Evolutionary conservation across 2,329 filamentous ascomycete genomes (phyloP).

Genomic region (Emmonsiellopsis sp.): DNA sequence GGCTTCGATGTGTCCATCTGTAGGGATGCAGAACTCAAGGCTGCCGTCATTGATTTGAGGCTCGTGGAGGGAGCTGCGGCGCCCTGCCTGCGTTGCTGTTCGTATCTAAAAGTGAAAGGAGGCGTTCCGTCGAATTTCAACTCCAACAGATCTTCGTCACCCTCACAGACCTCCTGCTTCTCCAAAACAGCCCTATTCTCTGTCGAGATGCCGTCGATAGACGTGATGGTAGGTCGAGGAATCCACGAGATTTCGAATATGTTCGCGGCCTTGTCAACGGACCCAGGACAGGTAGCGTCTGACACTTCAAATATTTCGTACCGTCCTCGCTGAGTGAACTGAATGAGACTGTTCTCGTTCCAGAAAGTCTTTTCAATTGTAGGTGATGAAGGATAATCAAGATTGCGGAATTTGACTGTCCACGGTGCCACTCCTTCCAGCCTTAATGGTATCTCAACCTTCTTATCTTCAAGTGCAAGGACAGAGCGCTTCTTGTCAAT

Average conservation of each 20-base stretch:
- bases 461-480: slow-evolving; percentile 65
- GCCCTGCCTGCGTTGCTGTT: slow-evolving; percentile 61
- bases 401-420: slow-evolving; percentile 65
- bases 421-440: slow-evolving; percentile 81
- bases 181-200: slow-evolving; percentile 48
- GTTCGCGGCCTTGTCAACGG: slow-evolving; percentile 63
- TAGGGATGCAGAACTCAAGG: slow-evolving; percentile 65
- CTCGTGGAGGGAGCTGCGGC: slow-evolving; percentile 56
- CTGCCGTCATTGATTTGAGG: slow-evolving; percentile 65
- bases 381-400: slow-evolving; percentile 42
- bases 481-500: slow-evolving; percentile 70
- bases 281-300: slow-evolving; percentile 74
- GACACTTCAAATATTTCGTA: slow-evolving; percentile 72
- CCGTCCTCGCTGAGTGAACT: slow-evolving; percentile 57
- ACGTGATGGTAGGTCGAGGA: slow-evolving; percentile 62
- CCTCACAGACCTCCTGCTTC: slow-evolving; percentile 84
- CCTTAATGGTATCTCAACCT: slow-evolving; percentile 67
- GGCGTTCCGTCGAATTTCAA: slow-evolving; percentile 69
- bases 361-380: slow-evolving; percentile 40
- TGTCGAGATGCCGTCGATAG: slow-evolving; percentile 41
- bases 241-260: slow-evolving; percentile 79
- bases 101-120: slow-evolving; percentile 76
- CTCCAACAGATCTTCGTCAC: slow-evolving; percentile 83
- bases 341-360: slow-evolving; percentile 59
- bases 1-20: slow-evolving; percentile 77